Conservation (phyloP, 257 asterid species). For the Phtheirospermum japonicum region DNA sequence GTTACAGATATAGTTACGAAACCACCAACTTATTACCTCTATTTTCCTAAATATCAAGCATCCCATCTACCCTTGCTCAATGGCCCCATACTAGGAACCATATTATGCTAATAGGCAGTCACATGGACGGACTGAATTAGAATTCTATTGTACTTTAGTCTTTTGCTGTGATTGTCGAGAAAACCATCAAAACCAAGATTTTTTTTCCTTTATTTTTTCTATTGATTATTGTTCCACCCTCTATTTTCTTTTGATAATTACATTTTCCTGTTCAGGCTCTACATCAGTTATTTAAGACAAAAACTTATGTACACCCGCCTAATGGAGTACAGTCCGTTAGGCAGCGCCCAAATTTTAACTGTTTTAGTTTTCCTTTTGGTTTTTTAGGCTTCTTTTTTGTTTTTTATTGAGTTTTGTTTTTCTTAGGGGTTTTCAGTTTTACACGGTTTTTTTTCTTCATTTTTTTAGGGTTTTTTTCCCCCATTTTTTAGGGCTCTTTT, state of each 20-base stretch:
- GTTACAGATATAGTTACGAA: conserved; percentile 12
- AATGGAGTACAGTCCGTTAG: too few species aligned
- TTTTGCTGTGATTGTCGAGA: not conserved
- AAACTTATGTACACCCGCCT: too few species aligned
- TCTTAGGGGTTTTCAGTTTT: too few species aligned
- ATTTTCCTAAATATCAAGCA: conserved; percentile 19
- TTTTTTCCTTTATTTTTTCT: not conserved
- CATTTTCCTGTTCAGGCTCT: conserved; percentile 12
- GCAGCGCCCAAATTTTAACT: too few species aligned
- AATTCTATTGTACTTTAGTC: not conserved
- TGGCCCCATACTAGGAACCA: conserved; percentile 1
- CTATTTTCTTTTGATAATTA: conserved; percentile 1
- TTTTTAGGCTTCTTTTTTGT: not conserved
- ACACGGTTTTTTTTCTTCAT: too few species aligned
- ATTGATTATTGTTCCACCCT: not conserved
- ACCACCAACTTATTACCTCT: not conserved
- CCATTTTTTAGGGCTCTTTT: too few species aligned
- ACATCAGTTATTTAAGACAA: not conserved
- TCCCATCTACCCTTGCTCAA: conserved; percentile 5
- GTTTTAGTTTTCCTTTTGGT: too few species aligned
- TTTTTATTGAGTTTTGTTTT: too few species aligned
- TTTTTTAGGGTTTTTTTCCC: too few species aligned
- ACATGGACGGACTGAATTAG: conserved; percentile 4
- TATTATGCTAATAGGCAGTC: too few species aligned
- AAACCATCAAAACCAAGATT: not conserved